phyloP scores from a whole-genome alignment of 1,139 yeast species.

The Yamadazyma friedrichii region DNA sequence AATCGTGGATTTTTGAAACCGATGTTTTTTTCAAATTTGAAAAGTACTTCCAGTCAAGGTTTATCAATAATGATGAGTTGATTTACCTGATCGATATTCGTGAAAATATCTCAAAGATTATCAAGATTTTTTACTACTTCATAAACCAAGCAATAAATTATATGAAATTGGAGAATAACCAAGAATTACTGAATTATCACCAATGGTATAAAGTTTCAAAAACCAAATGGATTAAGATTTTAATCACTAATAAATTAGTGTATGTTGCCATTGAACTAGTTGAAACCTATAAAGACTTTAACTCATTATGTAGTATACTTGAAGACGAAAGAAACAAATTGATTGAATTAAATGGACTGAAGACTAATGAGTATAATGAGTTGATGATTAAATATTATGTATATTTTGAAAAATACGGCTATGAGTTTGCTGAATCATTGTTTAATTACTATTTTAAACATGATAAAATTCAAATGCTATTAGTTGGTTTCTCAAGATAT shows the following conservation, averaged over 20 bases:
- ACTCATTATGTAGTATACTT: constrained; percentile 63
- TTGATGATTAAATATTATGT: constrained; percentile 38
- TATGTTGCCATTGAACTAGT: constrained; percentile 62
- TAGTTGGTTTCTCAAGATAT: constrained; percentile 58
- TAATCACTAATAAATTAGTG: constrained; percentile 47
- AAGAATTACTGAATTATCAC: constrained; percentile 24
- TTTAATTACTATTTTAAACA: constrained; percentile 58
- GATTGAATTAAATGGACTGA: constrained; percentile 21
- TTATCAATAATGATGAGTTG: constrained; percentile 14
- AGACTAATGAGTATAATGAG: constrained; percentile 14
- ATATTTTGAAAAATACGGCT: constrained; percentile 63
- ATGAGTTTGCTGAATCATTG: constrained; percentile 65
- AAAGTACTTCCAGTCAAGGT: constrained; percentile 26
- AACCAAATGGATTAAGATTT: constrained; percentile 51
- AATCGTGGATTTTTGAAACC: constrained; percentile 44
- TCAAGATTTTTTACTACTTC: constrained; percentile 37
- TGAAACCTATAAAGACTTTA: constrained; percentile 65
- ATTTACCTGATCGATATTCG: constrained; percentile 14
- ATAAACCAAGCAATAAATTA: constrained; percentile 36
- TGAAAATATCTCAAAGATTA: constrained; percentile 21
- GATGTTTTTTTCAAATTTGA: constrained; percentile 32
- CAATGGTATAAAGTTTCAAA: constrained; percentile 36
- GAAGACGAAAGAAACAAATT: constrained; percentile 50
- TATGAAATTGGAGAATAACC: constrained; percentile 28
- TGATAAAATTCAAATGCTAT: constrained; percentile 53